Conservation (phyloP, 2,329 filamentous ascomycete genomes). For the Alternaria sp. region DNA sequence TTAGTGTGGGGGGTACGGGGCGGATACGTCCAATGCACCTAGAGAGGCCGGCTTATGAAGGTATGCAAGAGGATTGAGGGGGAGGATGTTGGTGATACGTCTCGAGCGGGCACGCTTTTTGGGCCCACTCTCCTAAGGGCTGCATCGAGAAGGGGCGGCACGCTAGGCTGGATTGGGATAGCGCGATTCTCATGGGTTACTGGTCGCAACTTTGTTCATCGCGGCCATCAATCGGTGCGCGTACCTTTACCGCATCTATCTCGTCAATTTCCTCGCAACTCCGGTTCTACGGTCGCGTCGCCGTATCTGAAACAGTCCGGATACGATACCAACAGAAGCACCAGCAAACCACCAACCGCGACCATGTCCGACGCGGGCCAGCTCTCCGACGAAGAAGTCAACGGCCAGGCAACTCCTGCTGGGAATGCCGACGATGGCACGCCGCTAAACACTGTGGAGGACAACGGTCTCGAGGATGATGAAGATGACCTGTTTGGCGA, state of each 20-base stretch:
- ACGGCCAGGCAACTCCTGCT: conserved; percentile 38
- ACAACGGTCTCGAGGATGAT: conserved; percentile 42
- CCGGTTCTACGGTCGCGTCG: neutral
- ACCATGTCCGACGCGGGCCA: conserved; percentile 49
- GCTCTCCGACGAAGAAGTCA: conserved; percentile 45
- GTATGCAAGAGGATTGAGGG: conserved; percentile 30
- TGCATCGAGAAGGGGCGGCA: conserved; percentile 38
- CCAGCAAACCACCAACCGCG: conserved; percentile 4
- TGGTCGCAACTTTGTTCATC: conserved; percentile 32
- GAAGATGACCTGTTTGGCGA: conserved; percentile 57
- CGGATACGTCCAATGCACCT: conserved; percentile 15
- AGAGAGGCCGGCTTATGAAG: conserved; percentile 23
- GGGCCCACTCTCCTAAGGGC: conserved; percentile 26
- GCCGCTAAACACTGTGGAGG: conserved; percentile 41
- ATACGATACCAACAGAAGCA: neutral
- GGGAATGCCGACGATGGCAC: conserved; percentile 38
- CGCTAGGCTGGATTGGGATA: conserved; percentile 29
- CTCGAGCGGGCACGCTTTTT: conserved; percentile 36
- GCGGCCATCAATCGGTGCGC: conserved; percentile 3
- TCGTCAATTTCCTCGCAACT: neutral
- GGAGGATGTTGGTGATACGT: conserved; percentile 41
- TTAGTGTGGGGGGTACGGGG: conserved; percentile 11
- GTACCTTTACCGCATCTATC: conserved; percentile 5
- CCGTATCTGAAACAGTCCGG: neutral
- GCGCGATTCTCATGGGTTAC: conserved; percentile 28